Conservation (phyloP, 768 basidiomycete species). For the Lactifluus volemus region DNA sequence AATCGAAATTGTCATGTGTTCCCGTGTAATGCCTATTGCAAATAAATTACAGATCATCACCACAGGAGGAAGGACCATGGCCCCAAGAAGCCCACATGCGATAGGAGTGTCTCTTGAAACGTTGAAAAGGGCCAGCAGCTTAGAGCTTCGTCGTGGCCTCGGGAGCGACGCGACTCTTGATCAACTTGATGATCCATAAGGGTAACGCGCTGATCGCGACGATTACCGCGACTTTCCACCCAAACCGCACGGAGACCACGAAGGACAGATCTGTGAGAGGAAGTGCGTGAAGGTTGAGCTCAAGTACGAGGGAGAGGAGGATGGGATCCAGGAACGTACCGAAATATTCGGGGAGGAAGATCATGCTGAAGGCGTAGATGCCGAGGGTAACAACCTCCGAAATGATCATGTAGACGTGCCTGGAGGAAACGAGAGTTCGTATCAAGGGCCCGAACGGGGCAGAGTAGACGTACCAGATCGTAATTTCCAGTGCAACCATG, state of each 20-base stretch:
- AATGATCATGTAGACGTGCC: conserved; percentile 94
- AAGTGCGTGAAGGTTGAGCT: neutral
- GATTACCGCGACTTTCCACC: conserved; percentile 92
- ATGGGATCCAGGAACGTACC: conserved; percentile 42
- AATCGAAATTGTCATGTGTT: neutral
- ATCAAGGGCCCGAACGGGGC: neutral
- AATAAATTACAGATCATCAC: conserved; percentile 9
- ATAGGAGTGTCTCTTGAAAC: neutral
- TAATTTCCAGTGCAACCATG: conserved; percentile 98
- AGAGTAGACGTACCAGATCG: conserved; percentile 63
- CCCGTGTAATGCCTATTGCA: neutral
- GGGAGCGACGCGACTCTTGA: conserved; percentile 80
- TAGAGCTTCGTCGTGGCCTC: conserved; percentile 89
- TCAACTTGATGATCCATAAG: conserved; percentile 81
- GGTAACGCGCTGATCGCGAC: conserved; percentile 92
- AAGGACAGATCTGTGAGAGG: conserved; percentile 70
- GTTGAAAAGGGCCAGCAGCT: conserved; percentile 27
- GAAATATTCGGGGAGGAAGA: conserved; percentile 94
- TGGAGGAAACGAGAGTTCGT: conserved; percentile 24
- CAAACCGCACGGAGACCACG: conserved; percentile 79
- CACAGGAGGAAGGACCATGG: neutral
- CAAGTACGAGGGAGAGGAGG: neutral
- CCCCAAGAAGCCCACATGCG: neutral
- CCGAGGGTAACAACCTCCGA: conserved; percentile 83
- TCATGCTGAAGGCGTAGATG: conserved; percentile 85